Evolutionary conservation across 116 monocot species (phyloP).

Genomic region (Zostera marina): DNA sequence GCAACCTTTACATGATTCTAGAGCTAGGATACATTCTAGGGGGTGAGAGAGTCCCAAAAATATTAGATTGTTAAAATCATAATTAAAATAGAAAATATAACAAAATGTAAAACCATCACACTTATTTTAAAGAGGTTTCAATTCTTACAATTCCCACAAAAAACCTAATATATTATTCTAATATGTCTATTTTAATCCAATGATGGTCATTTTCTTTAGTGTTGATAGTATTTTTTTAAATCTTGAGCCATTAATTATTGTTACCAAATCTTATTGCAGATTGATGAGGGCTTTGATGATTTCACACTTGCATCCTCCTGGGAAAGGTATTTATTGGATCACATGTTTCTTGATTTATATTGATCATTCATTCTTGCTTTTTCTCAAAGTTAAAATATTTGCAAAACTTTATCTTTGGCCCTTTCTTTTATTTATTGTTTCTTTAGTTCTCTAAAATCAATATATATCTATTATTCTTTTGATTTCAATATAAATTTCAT

Average conservation of each 20-base stretch:
- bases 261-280: constrained; percentile 16
- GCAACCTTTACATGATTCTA: too few species aligned
- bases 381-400: neutral
- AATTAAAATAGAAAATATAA: too few species aligned
- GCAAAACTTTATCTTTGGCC: neutral
- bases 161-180: too few species aligned
- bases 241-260: neutral
- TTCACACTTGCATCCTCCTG: constrained; percentile 91
- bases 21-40: too few species aligned
- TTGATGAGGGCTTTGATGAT: constrained; percentile 86
- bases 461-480: neutral
- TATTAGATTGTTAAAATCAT: too few species aligned
- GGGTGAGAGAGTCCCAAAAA: too few species aligned
- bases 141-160: too few species aligned
- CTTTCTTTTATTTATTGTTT: neutral
- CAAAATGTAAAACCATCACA: too few species aligned
- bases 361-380: neutral
- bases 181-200: neutral
- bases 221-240: neutral
- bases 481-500: neutral
- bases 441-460: neutral
- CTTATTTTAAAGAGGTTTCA: too few species aligned
- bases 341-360: neutral
- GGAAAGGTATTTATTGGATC: constrained; percentile 57
- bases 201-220: neutral